Evolutionary conservation across 2,329 filamentous ascomycete species (phyloP).

Genomic region (Lomentospora prolificans): DNA sequence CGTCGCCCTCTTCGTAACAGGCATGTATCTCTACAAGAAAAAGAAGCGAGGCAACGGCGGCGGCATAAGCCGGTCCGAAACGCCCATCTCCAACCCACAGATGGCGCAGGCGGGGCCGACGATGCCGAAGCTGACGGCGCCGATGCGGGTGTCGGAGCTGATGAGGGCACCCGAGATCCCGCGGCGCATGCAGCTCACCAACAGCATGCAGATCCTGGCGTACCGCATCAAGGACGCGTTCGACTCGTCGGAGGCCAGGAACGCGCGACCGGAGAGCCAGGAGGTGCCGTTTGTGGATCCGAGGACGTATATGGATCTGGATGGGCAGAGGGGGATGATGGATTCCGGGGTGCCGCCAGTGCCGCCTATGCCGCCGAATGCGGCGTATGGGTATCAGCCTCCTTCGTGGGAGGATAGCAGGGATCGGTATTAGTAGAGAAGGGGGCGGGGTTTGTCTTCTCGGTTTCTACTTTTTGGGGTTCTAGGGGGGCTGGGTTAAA

Average conservation of each 20-base stretch:
- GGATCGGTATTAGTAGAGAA: background rate
- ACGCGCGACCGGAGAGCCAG: background rate
- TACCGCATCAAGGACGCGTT: background rate
- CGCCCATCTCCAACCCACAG: background rate
- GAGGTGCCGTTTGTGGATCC: background rate
- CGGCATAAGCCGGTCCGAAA: background rate
- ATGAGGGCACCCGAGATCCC: background rate
- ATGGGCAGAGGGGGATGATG: background rate
- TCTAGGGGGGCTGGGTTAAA: too few species aligned
- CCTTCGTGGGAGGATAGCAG: background rate
- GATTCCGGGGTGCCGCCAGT: background rate
- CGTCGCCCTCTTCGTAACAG: background rate
- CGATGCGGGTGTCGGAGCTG: background rate
- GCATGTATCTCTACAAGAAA: slow-evolving; percentile 1
- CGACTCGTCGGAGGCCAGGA: background rate
- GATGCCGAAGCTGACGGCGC: background rate
- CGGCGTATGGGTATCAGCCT: background rate
- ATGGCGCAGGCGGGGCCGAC: slow-evolving; percentile 5
- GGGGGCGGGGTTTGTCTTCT: background rate
- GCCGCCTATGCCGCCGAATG: background rate
- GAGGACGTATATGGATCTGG: background rate
- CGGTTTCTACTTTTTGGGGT: too few species aligned
- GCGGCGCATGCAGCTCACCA: background rate
- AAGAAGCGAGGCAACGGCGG: background rate
- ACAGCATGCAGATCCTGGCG: slow-evolving; percentile 2